A percentile compares a stretch with the other conserved stretches of the same genome.
Conservation (phyloP, 805 yeast genomes). For the Lachancea nothofagi region DNA sequence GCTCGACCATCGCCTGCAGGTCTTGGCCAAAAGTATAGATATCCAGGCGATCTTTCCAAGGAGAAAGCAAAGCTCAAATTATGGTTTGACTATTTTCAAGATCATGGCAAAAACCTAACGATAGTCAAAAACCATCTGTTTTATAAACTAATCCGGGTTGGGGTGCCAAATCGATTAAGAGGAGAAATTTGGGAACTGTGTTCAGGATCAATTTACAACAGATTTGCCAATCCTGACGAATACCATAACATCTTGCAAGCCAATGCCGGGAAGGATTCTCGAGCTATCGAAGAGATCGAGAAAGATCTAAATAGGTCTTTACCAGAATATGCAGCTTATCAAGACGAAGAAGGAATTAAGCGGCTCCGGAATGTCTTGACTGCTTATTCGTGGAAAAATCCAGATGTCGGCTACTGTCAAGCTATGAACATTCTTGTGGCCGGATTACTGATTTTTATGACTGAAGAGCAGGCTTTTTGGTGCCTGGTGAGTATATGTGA, state of each 20-base stretch:
- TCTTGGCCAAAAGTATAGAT: constrained; percentile 74
- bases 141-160: constrained; percentile 79
- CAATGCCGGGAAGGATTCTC: constrained; percentile 58
- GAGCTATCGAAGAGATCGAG: constrained; percentile 94
- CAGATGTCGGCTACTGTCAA: constrained; percentile 96
- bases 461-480: constrained; percentile 98
- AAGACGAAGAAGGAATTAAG: constrained; percentile 75
- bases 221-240: constrained; percentile 56
- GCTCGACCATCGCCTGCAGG: constrained; percentile 72
- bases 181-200: constrained; percentile 96
- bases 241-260: constrained; percentile 55
- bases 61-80: constrained; percentile 83
- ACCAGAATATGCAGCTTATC: constrained; percentile 96
- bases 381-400: constrained; percentile 95
- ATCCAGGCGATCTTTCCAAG: constrained; percentile 76
- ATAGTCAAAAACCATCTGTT: constrained; percentile 69
- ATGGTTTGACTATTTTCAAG: constrained; percentile 88
- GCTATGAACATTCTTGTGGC: constrained; percentile 96
- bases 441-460: constrained; percentile 72
- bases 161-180: constrained; percentile 87
- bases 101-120: constrained; percentile 80
- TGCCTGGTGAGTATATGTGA: constrained; percentile 76
- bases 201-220: constrained; percentile 74
- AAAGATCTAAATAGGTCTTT: constrained; percentile 90
- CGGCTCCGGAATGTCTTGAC: constrained; percentile 82